These are phyloP conservation scores for Claviceps paspali DNA, from an alignment of 2,329 filamentous ascomycete genomes.

Conservation along the genomic window DNA sequence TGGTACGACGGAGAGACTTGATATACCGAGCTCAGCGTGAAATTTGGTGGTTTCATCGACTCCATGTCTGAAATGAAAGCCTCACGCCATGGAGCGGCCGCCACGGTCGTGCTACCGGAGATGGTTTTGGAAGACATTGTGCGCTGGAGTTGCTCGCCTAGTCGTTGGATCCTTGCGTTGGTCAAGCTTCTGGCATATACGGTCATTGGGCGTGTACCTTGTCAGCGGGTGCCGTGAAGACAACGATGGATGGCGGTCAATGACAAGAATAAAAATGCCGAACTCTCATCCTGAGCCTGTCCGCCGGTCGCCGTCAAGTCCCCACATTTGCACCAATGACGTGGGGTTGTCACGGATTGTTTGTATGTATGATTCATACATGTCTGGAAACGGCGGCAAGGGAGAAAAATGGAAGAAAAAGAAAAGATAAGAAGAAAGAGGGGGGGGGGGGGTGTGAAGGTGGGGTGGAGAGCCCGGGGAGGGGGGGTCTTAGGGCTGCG, in stretches of 20 bases:
- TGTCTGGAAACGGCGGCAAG: background rate
- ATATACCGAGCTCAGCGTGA: conserved; percentile 36
- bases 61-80: conserved; percentile 35
- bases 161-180: background rate
- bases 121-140: conserved; percentile 12
- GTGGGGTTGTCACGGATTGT: background rate
- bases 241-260: background rate
- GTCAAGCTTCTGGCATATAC: background rate
- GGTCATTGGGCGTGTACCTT: background rate
- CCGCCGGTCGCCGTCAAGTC: too few relatives aligned
- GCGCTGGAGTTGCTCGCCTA: conserved; percentile 13
- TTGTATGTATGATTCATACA: conserved; percentile 1
- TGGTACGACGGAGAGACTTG: conserved; percentile 14
- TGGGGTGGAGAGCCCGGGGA: too few relatives aligned
- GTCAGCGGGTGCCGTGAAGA: background rate
- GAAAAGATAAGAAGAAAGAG: too few relatives aligned
- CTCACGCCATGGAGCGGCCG: conserved; percentile 37
- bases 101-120: background rate
- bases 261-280: background rate
- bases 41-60: conserved; percentile 31
- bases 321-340: background rate
- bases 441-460: too few relatives aligned
- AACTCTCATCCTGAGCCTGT: too few relatives aligned
- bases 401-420: too few relatives aligned
- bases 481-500: too few relatives aligned